Evolutionary conservation across 2,329 filamentous ascomycete species (phyloP), one percentile per base, ranked within the genome.

Genomic region (Pseudogymnoascus sp.): DNA sequence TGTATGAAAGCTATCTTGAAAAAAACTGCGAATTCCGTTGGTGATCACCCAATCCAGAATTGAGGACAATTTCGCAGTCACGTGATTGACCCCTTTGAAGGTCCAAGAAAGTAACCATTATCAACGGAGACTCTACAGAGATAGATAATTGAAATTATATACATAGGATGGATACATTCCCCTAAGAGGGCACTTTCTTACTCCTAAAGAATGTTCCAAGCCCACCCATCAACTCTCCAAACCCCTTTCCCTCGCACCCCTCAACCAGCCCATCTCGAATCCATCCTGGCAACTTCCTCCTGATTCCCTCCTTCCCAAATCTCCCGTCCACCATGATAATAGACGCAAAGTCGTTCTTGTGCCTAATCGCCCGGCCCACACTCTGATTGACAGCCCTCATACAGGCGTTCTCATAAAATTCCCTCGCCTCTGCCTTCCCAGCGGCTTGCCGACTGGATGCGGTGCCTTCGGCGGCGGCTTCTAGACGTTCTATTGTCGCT

Each of bases 321-420:
- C 94, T 80, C 66, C 83, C 80, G 75, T 99, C 94, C 35, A 94
- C 78, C 71, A 99, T 82, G 62, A 97, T 76, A 66, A 99, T 97
- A 14, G 89, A 87, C 4, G 94, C 94, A 75, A 96, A 97, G 75
- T 99, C 94, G 23, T 84, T 85, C 62, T 82, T 83, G 72, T 99
- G 94, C 55, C 94, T 81, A 69, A 99, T 97, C 1, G 92, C 94
- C 63, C 94, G 81, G 0, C 94, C 94, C 68, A 99, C 92, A 71
- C 91, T 94, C 78, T 99, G 94, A 73, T 99, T 99, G 4, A 99
- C 94, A 4, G 92, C 91, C 39, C 94, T 83, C 92, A 99, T 97
- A 73, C 92, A 97, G 0, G 91, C 85, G 72, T 97, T 97, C 73
- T 97, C 92, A 72, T 95, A 96, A 71, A 91, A 96, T 64, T 93